phyloP scores from a whole-genome alignment of 2,329 filamentous ascomycete genomes.

The Epicoccum nigrum region DNA sequence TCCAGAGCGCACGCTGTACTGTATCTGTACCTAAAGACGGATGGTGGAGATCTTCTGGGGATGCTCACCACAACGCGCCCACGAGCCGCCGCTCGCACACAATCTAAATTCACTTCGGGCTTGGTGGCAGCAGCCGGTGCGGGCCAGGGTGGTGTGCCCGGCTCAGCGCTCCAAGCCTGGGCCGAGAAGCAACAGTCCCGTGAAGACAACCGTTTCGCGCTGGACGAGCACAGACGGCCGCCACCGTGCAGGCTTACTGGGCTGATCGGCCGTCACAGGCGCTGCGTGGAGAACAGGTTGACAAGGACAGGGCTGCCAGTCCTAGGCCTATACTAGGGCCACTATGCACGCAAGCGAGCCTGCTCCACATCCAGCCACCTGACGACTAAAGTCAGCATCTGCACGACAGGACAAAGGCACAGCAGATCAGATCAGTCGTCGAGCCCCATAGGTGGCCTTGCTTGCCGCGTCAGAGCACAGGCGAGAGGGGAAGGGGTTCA shows the following conservation, averaged over 20 bases:
- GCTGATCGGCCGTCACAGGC: slow-evolving; percentile 36
- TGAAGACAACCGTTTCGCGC: slow-evolving; percentile 32
- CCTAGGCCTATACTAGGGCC: slow-evolving; percentile 17
- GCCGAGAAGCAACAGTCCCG: slow-evolving; percentile 30
- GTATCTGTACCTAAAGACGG: slow-evolving; percentile 37
- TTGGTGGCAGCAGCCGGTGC: slow-evolving; percentile 37
- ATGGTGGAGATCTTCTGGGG: slow-evolving; percentile 46
- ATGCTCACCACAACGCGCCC: slow-evolving; percentile 30
- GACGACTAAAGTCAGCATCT: slow-evolving; percentile 25
- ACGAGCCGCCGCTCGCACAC: slow-evolving; percentile 44
- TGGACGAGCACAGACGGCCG: slow-evolving; percentile 34
- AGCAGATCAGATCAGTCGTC: slow-evolving; percentile 20
- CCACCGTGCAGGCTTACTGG: slow-evolving; percentile 41
- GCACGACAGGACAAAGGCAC: slow-evolving; percentile 26
- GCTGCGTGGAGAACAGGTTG: slow-evolving; percentile 27
- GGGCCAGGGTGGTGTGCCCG: slow-evolving; percentile 32
- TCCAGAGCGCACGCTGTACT: slow-evolving; percentile 26
- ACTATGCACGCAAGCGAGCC: slow-evolving; percentile 45
- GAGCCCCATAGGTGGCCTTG: slow-evolving; percentile 9
- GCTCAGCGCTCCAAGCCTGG: slow-evolving; percentile 35
- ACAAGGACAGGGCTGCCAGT: slow-evolving; percentile 16
- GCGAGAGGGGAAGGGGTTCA: slow-evolving; percentile 18
- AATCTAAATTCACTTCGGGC: slow-evolving; percentile 47
- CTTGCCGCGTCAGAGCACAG: slow-evolving; percentile 16
- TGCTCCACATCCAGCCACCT: slow-evolving; percentile 37